A percentile compares a stretch with the other conserved stretches of the same genome.
phyloP scores from a whole-genome alignment of 306 rosid genomes.

The Begonia fuchsioides region DNA sequence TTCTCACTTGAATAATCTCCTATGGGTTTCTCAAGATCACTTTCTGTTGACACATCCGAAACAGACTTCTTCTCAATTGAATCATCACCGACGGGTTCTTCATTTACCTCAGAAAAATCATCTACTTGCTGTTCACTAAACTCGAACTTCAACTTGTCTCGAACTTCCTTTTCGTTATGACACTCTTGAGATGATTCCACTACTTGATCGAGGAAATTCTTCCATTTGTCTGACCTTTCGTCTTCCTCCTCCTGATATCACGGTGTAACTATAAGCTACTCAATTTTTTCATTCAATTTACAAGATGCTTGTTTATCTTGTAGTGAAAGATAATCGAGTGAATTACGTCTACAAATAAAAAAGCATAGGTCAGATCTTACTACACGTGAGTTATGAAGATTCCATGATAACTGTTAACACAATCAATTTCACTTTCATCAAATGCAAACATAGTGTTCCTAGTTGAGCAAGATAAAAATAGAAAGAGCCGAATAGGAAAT shows the following conservation, averaged over 20 bases:
- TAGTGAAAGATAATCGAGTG: too few species aligned
- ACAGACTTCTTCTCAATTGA: slow-evolving; percentile 19
- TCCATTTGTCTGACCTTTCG: slow-evolving; percentile 72
- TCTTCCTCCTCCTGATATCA: slow-evolving; percentile 75
- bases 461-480: too few species aligned
- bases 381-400: neutral
- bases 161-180: slow-evolving; percentile 22
- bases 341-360: too few species aligned
- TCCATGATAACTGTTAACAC: too few species aligned
- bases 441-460: too few species aligned
- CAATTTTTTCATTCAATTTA: neutral
- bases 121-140: slow-evolving; percentile 26
- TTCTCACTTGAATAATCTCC: slow-evolving; percentile 1
- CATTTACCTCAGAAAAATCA: slow-evolving; percentile 15
- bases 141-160: slow-evolving; percentile 24
- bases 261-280: slow-evolving; percentile 11
- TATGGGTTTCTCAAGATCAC: slow-evolving; percentile 9
- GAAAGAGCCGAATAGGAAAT: slow-evolving; percentile 8
- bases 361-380: too few species aligned
- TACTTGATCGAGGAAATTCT: slow-evolving; percentile 45
- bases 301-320: too few species aligned
- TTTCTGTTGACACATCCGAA: slow-evolving; percentile 22
- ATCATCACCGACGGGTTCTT: slow-evolving; percentile 17
- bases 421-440: too few species aligned
- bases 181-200: slow-evolving; percentile 21